Conservation (phyloP, 106 monocot genomes). For the Alisma plantagoaquatica region DNA sequence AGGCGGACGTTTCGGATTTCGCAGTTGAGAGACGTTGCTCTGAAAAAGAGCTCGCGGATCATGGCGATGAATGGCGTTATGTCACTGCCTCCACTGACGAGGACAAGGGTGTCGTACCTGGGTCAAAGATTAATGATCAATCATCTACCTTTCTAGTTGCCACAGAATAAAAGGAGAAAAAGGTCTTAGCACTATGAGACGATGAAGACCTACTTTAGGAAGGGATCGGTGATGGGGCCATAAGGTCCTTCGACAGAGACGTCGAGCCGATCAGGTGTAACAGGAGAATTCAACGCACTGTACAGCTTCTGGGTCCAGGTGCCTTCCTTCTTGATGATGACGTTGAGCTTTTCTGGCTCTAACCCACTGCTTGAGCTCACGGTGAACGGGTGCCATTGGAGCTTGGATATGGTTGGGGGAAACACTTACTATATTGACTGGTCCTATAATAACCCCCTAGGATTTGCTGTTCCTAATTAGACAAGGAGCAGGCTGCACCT, state of each 20-base stretch:
- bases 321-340: slow-evolving; percentile 84
- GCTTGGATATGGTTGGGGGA: slow-evolving; percentile 31
- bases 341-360: slow-evolving; percentile 55
- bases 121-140: slow-evolving; percentile 1
- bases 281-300: slow-evolving; percentile 16
- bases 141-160: not conserved
- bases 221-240: slow-evolving; percentile 28
- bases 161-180: no score
- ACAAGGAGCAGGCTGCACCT: no score
- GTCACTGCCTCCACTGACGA: slow-evolving; percentile 84
- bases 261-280: slow-evolving; percentile 12
- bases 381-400: slow-evolving; percentile 86
- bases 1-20: slow-evolving; percentile 43
- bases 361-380: slow-evolving; percentile 48
- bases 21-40: slow-evolving; percentile 2
- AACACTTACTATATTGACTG: no score
- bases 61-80: slow-evolving; percentile 76
- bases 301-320: slow-evolving; percentile 56
- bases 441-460: no score
- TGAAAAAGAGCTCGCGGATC: slow-evolving; percentile 51
- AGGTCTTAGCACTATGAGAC: no score
- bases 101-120: slow-evolving; percentile 56
- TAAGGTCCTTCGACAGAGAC: slow-evolving; percentile 74
- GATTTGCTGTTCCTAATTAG: no score
- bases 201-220: slow-evolving; percentile 34